Base-by-base conservation (phyloP, 73 alveolate genomes). In the Paramecium octaurelia region DNA sequence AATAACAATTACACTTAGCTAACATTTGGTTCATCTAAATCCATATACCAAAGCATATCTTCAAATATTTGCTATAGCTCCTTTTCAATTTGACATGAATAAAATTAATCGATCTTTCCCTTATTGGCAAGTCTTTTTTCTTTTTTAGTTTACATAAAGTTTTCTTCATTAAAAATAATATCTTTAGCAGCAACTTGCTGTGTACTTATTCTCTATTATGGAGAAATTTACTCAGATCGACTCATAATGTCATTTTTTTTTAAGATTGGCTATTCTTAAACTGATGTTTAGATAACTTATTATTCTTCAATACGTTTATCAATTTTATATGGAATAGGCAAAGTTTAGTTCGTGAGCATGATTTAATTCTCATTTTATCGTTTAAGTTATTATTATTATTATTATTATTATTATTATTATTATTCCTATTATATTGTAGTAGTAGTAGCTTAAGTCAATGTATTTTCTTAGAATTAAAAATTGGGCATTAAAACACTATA, bases 31-130 rank as follows among this genome's bases (percentile, higher is more conserved):
- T 64, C 84, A 2, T 64, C 84, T 8, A 64, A 64, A 64, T 64
- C 48, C 84, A 64, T 64, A 64, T 64, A 31, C 84, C 84, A 64
- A 2, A 64, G 29, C 48, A 64, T 64, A 64, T 64, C 84, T 64
- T 64, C 27, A 64, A 64, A 64, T 27, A 34, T 18, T 64, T 64
- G 31, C 3, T 34, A 2, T 64, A 64, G 27, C 27, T 64, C 84
- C 14, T 64, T 64, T 64, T 64, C 84, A 6, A 9, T 50, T n/a
- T 64, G 29, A 31, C 0, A 27, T 64, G 50, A 27, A 80, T 24
- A 80, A 43, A 80, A 40, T 80, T 46, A 40, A 14, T 80, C 70
- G 14, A 80, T 80, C 24, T 80, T 44, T 10, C 24, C 23, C 9
- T 6, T 1, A 80, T 80, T 21, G 1, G n/a, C 29, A 44, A 44